phyloP scores from a whole-genome alignment of 768 basidiomycete genomes.

The Amanita fuliginea region DNA sequence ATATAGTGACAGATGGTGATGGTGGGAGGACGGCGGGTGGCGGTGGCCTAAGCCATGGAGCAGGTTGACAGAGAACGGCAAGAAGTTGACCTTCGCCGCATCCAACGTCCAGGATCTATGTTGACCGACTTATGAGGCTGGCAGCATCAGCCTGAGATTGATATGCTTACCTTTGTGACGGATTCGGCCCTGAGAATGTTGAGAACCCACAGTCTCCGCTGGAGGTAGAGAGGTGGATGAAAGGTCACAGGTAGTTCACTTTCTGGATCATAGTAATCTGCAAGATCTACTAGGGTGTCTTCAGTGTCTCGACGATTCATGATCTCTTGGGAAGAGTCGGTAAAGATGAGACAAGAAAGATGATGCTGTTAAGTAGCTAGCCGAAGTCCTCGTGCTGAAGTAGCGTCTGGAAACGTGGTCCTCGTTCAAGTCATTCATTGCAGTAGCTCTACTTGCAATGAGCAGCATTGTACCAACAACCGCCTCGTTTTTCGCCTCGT shows the following conservation, averaged over 20 bases:
- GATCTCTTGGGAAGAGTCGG: background rate
- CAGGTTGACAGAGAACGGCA: slow-evolving; percentile 57
- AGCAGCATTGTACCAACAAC: no score
- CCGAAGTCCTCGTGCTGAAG: background rate
- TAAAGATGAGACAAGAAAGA: no score
- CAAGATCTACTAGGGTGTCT: background rate
- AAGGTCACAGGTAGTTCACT: slow-evolving; percentile 48
- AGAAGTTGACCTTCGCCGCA: slow-evolving; percentile 79
- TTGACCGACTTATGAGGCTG: no score
- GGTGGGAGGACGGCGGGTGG: slow-evolving; percentile 22
- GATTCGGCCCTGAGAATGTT: slow-evolving; percentile 47
- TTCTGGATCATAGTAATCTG: slow-evolving; percentile 6
- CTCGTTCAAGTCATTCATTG: no score
- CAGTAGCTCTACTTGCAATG: no score
- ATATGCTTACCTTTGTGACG: slow-evolving; percentile 36
- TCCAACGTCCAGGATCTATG: slow-evolving; percentile 73
- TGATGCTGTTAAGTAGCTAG: background rate
- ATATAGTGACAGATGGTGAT: slow-evolving; percentile 15
- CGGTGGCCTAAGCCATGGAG: slow-evolving; percentile 51
- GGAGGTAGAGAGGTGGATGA: slow-evolving; percentile 54
- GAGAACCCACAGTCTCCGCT: slow-evolving; percentile 64
- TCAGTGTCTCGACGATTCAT: background rate
- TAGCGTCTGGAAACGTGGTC: no score
- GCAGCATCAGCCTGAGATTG: no score
- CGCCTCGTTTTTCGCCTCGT: no score